Percentiles rank a stretch among this genome's conserved stretches.
phyloP scores from a whole-genome alignment of 768 basidiomycete species.

The Terana coerulea region DNA sequence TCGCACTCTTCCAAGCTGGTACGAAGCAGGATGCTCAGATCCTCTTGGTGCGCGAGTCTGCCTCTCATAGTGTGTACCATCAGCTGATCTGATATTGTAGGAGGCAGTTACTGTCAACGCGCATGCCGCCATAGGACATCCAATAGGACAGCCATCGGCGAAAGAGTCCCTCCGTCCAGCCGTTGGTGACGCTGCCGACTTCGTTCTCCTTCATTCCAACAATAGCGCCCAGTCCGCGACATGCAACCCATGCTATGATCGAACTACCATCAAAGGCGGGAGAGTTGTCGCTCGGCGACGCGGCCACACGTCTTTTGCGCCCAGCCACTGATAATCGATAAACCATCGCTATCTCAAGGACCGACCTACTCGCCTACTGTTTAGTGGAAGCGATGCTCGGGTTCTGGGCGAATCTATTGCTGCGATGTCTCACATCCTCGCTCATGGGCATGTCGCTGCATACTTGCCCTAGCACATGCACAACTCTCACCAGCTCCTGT shows the following conservation, averaged over 20 bases:
- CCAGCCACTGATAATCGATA: no score
- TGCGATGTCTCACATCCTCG: no score
- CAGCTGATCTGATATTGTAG: slow-evolving; percentile 29
- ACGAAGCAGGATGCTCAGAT: slow-evolving; percentile 41
- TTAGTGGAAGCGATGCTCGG: no score
- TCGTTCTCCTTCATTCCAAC: slow-evolving; percentile 54
- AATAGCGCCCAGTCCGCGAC: slow-evolving; percentile 41
- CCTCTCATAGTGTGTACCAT: neutral
- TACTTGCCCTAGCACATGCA: no score
- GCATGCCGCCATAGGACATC: slow-evolving; percentile 44
- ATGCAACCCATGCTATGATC: slow-evolving; percentile 45
- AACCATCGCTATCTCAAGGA: no score
- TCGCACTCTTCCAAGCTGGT: slow-evolving; percentile 56
- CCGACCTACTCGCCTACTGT: no score
- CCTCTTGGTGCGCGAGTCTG: slow-evolving; percentile 38
- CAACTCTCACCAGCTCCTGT: no score
- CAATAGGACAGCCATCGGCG: slow-evolving; percentile 14
- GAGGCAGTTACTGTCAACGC: slow-evolving; percentile 48
- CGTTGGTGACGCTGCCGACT: slow-evolving; percentile 47
- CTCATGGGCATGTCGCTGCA: no score
- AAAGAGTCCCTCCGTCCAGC: slow-evolving; percentile 32
- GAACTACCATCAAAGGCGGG: slow-evolving; percentile 49
- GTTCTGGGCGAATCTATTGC: no score
- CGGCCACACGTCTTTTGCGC: no score
- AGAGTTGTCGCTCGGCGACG: slow-evolving; percentile 38